Evolutionary conservation across 1,284 basidiomycete genomes (phyloP), one percentile per base, ranked within the genome.

Genomic region (Microbotryum violaceum): DNA sequence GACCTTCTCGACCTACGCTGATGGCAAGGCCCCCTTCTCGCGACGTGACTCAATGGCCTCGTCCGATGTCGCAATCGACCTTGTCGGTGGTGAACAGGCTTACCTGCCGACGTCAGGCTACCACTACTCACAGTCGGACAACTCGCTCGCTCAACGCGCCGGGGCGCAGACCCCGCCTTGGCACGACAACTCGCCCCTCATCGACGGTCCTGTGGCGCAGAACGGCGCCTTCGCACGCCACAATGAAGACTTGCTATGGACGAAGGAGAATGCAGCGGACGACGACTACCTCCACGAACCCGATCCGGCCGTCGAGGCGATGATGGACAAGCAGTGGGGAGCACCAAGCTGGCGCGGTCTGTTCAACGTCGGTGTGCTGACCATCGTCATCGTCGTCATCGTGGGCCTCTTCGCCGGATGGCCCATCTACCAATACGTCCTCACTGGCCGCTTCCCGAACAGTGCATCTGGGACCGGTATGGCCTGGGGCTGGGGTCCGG

Each of bases 401-500:
- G 59, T 72, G 31, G 71, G 70, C 9, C 52, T 72, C 12, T 72
- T 72, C 29, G 67, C 60, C 2, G 70, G 67, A 7, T 61, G 65
- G 61, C 57, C 52, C 12, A 47, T 66, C n/a, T 18, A 20, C 50
- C 52, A 47, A 25, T 44, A 33, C 23, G 44, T 20, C 50, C 49
- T 33, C 48, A 29, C 37, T 4, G 54, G 49, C 49, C 6, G 27
- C 44, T 59, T 18, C 27, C 33, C 48, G 29, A 18, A 16, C 44
- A 64, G 31, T 58, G 57, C 42, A 60, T 50, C 14, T 62, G 61
- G 45, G 25, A 54, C 6, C 54, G 56, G 21, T 68, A 9, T 10
- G 31, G 67, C n/a, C 68, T 69, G 56, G 62, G 69, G 12, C 57
- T 64, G 12, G 60, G 64, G 31, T 61, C 69, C 25, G 33, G 54